phyloP scores from a whole-genome alignment of 2,329 filamentous ascomycete genomes.

The Colletotrichum somersetense region DNA sequence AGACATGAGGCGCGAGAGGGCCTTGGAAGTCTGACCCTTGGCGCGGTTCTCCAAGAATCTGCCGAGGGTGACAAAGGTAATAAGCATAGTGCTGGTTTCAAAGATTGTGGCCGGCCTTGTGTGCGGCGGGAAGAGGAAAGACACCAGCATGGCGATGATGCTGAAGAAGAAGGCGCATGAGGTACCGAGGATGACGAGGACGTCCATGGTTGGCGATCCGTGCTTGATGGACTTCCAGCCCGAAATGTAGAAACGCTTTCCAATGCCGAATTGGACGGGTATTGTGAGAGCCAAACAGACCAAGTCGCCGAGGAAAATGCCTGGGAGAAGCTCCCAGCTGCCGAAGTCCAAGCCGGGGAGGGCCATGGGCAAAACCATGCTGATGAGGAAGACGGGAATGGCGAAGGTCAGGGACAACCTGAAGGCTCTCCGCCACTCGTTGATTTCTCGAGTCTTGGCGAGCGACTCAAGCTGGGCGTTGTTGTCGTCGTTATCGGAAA shows the following conservation, averaged over 20 bases:
- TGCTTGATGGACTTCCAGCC: conserved; percentile 96
- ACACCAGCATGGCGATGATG: conserved; percentile 86
- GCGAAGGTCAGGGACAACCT: conserved; percentile 83
- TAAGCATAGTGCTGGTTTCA: conserved; percentile 97
- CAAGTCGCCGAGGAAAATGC: conserved; percentile 89
- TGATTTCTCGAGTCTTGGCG: conserved; percentile 95
- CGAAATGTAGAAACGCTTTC: conserved; percentile 91
- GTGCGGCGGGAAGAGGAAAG: conserved; percentile 80
- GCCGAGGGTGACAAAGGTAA: conserved; percentile 93
- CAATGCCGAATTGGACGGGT: conserved; percentile 96
- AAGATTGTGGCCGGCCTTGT: conserved; percentile 89
- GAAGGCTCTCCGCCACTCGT: conserved; percentile 90
- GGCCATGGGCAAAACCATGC: conserved; percentile 95
- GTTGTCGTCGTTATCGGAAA: conserved; percentile 94
- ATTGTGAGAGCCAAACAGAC: conserved; percentile 87
- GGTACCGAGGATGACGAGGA: conserved; percentile 92
- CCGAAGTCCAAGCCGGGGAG: conserved; percentile 83
- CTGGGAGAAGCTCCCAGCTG: conserved; percentile 72
- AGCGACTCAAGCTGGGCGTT: conserved; percentile 96
- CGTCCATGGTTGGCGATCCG: conserved; percentile 95
- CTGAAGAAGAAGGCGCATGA: conserved; percentile 98
- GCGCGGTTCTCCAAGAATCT: conserved; percentile 94
- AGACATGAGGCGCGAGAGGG: conserved; percentile 93
- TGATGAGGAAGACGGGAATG: conserved; percentile 89
- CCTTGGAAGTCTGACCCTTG: conserved; percentile 96